Evolutionary conservation across 2,329 filamentous ascomycete species (phyloP), one percentile per base, ranked within the genome.

Genomic region (Aschersonia sp.): DNA sequence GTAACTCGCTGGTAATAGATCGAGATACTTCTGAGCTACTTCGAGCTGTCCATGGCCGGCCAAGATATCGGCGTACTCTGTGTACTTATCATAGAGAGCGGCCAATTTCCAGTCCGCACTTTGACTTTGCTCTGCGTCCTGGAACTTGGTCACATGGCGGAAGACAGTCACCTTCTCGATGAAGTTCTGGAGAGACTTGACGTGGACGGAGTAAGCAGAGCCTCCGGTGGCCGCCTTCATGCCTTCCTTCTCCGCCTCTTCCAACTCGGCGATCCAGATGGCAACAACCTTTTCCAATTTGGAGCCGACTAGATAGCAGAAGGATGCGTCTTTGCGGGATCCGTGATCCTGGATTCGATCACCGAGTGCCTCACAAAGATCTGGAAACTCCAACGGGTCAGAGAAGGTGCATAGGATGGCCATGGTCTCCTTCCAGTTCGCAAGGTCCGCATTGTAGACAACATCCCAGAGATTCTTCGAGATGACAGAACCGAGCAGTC

Each of bases 101-200:
- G 81, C 76, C 50, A 98, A 79, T 68, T 94, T 95, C 90, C 90
- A 98, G 56, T 83, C 86, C 1, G 81, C 81, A 8, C 77, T 72
- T 55, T 86, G 77, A 44, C 69, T 67, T 53, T 78, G 77, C 59
- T 95, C 88, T 7, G 68, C 66, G 61, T 98, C 92, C 56, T 84
- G 71, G 70, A 95, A 98, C 59, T 90, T 88, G 52, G 88, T 89
- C 42, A 95, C 89, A 55, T 92, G 79, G 47, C 92, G 83, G 80
- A 98, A 98, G 47, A 98, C 79, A 0, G 89, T 94, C 44, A 98
- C 92, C 72, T 98, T 98, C 68, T 98, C 92, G 52, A 98, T 94
- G 60, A 98, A 90, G 54, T 85, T 83, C 64, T 97, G 92, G 42
- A 98, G 70, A 44, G 84, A 83, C 51, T 81, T 81, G 48, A 90